A percentile compares a stretch with the other conserved stretches of the same genome.
Conservation (phyloP, 2,329 filamentous ascomycete genomes). For the Diplodia sapinea region DNA sequence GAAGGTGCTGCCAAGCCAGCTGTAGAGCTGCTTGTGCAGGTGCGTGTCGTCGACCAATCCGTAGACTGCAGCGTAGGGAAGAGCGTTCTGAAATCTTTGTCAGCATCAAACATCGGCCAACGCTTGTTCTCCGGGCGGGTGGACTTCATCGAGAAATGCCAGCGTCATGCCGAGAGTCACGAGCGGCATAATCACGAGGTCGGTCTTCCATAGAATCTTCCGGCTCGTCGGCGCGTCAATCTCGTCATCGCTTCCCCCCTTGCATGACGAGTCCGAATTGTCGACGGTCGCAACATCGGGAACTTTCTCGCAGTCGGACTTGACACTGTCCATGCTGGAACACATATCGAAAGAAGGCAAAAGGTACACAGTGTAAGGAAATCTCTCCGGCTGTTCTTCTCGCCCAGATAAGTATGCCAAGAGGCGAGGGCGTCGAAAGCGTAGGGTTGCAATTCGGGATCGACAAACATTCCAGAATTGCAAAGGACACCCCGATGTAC, state of each 20-base stretch:
- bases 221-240: background rate
- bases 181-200: slow-evolving; percentile 1
- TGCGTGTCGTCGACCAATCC: background rate
- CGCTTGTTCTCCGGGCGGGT: background rate
- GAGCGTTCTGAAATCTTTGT: background rate
- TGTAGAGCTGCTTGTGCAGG: background rate
- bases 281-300: background rate
- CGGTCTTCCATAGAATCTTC: background rate
- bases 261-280: background rate
- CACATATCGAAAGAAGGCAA: background rate
- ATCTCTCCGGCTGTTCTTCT: background rate
- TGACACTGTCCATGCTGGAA: background rate
- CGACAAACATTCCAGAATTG: background rate
- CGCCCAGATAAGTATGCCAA: background rate
- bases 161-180: background rate
- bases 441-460: background rate
- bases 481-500: background rate
- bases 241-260: background rate
- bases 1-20: background rate
- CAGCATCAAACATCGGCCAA: background rate
- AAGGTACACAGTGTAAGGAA: background rate
- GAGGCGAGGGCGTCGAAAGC: background rate
- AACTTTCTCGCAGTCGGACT: background rate
- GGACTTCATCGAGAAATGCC: slow-evolving; percentile 4
- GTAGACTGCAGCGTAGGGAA: slow-evolving; percentile 2